Conservation (phyloP, 2,329 filamentous ascomycete species). For the Chrysoporthe puriensis region DNA sequence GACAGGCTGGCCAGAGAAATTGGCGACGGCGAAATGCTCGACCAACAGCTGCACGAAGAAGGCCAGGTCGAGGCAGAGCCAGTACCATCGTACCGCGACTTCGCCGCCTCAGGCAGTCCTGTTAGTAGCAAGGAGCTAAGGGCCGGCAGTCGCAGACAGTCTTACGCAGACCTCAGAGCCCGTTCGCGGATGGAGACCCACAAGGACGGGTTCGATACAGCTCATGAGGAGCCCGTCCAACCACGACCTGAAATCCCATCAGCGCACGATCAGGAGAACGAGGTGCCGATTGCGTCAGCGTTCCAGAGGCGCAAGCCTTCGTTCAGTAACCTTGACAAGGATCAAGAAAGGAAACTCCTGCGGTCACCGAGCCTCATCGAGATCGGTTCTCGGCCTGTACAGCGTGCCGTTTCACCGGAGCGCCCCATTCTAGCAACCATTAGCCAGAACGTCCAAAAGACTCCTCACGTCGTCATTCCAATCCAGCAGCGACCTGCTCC, state of each 20-base stretch:
- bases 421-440: conserved; percentile 58
- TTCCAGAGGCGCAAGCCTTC: conserved; percentile 64
- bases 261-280: conserved; percentile 81
- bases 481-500: conserved; percentile 68
- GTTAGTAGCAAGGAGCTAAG: conserved; percentile 53
- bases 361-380: conserved; percentile 52
- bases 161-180: conserved; percentile 42
- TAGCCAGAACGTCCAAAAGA: conserved; percentile 56
- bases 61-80: conserved; percentile 43
- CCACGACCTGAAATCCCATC: conserved; percentile 60
- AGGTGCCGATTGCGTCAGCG: conserved; percentile 62
- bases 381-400: conserved; percentile 40
- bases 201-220: conserved; percentile 36
- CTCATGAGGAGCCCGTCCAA: conserved; percentile 42
- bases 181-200: conserved; percentile 40
- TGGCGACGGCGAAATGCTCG: conserved; percentile 47
- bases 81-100: conserved; percentile 49
- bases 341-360: conserved; percentile 54
- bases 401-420: conserved; percentile 53
- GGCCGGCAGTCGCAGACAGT: conserved; percentile 45
- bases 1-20: conserved; percentile 45
- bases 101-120: conserved; percentile 62
- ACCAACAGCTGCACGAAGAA: conserved; percentile 44
- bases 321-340: conserved; percentile 51
- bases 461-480: conserved; percentile 51